A percentile compares a stretch with the other conserved stretches of the same genome.
Conservation (phyloP, 169 alveolate genomes). For the Plasmodium yoelii region DNA sequence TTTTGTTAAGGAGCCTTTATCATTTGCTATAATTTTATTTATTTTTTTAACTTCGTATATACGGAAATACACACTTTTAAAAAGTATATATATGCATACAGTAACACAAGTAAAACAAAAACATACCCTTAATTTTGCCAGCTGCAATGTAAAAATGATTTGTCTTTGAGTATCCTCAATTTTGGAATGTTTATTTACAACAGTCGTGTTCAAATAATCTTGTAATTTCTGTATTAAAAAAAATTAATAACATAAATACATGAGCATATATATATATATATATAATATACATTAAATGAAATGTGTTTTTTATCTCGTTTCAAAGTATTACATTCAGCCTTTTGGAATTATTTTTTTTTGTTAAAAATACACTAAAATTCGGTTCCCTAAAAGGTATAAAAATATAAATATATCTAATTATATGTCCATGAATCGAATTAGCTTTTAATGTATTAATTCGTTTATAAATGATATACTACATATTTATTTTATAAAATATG, state of each 20-base stretch:
- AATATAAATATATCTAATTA: not conserved
- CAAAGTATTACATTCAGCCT: conserved; percentile 44
- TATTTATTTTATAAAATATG: conserved; percentile 20
- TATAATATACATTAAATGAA: not conserved
- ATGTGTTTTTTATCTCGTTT: not conserved
- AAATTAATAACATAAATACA: conserved; percentile 23
- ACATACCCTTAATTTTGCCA: conserved; percentile 75
- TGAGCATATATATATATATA: conserved; percentile 1
- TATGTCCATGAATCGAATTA: conserved; percentile 6
- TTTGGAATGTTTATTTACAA: conserved; percentile 70
- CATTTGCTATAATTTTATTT: conserved; percentile 1
- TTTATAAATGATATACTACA: not conserved
- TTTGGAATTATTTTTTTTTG: conserved; percentile 36
- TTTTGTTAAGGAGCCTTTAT: not conserved
- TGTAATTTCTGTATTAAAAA: conserved; percentile 44
- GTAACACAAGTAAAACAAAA: not conserved
- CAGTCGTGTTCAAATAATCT: conserved; percentile 71
- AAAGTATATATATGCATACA: conserved; percentile 7
- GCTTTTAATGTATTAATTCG: conserved; percentile 15
- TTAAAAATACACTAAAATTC: conserved; percentile 63
- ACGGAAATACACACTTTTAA: conserved; percentile 1
- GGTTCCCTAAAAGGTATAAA: conserved; percentile 41
- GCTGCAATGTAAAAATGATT: conserved; percentile 59
- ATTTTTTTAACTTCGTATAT: not conserved
- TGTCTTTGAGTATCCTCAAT: conserved; percentile 72